Conservation (phyloP, 176 grass and related monocot genomes). For the Pharus latifolius region DNA sequence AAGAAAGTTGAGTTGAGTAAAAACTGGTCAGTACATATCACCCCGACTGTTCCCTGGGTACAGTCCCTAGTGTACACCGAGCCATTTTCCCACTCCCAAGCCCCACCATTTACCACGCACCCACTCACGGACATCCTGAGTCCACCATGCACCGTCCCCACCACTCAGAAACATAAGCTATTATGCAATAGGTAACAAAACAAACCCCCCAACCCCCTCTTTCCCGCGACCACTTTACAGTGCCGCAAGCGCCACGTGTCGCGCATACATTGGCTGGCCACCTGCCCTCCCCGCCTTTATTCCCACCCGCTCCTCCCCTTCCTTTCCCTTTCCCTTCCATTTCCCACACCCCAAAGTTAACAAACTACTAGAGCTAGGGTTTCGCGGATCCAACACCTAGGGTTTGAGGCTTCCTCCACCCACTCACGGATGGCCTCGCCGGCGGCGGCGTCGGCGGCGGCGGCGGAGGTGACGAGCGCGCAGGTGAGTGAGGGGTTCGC, state of each 20-base stretch:
- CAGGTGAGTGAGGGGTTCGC: constrained; percentile 59
- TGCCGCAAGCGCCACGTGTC: constrained; percentile 11
- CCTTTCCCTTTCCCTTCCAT: neutral
- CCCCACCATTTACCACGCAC: too few species aligned
- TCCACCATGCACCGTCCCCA: neutral
- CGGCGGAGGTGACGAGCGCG: neutral
- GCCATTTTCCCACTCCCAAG: too few species aligned
- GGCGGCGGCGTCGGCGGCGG: neutral
- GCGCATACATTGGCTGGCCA: neutral
- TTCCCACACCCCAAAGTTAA: neutral
- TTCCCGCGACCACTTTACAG: constrained; percentile 21
- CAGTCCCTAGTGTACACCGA: too few species aligned
- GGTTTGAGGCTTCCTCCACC: neutral
- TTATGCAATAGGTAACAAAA: too few species aligned
- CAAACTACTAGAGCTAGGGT: constrained; percentile 32
- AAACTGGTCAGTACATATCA: too few species aligned
- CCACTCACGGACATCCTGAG: rapidly evolving
- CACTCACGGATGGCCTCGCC: constrained; percentile 19
- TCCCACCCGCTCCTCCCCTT: neutral
- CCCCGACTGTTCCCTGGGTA: too few species aligned
- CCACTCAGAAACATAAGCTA: neutral
- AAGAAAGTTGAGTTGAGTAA: too few species aligned
- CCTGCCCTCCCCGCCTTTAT: neutral
- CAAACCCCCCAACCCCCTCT: neutral
- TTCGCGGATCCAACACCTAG: constrained; percentile 13